Base-by-base conservation (phyloP, 2,329 filamentous ascomycete genomes). In the Ophiostoma sp. region DNA sequence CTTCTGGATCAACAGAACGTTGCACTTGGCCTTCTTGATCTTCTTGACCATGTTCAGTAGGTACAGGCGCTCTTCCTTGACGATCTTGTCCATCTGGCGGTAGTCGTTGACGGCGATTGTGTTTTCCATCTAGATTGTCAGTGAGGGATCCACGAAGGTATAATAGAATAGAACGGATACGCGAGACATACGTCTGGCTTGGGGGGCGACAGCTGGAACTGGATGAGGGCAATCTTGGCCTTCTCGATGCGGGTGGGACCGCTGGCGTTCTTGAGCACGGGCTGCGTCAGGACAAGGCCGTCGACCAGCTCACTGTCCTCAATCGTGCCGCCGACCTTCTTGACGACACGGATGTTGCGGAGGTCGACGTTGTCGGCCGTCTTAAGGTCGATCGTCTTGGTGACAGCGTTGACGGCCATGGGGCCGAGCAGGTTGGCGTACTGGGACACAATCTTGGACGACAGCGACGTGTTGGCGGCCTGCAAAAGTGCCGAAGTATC, bases 11-110 rank as follows among this genome's bases (percentile, higher is more conserved):
- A 99, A 87, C 61, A 98, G 90, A 59, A 99, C 96, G 80, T 99
- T 99, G 86, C 96, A 99, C 87, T 98, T 99, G 78, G 96, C 95
- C 88, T 98, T 99, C 86, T 98, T 98, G 84, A 99, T 99, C 89
- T 98, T 99, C 90, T 99, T 98, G 81, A 97, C 95, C 90, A 99
- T 93, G 87, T 98, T 98, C 74, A 99, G 89, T 76, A 99, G 90
- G 84, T 99, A 99, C 78, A 96, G 93, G 78, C 96, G 93, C 87
- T 99, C 96, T 85, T 99, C 96, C 86, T 99, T 99, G 78, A 99
- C 89, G 77, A 99, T 99, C 89, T 98, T 99, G 87, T 99, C 96
- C 96, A 99, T 99, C 83, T 99, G 96, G 80, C 96, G 90, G 88
- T 99, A 99, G 86, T 99, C 96, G 84, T 99, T 99, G 80, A 99